Base-by-base conservation (phyloP, 352 stramenopile species). In the Pythium aphanidermatum region DNA sequence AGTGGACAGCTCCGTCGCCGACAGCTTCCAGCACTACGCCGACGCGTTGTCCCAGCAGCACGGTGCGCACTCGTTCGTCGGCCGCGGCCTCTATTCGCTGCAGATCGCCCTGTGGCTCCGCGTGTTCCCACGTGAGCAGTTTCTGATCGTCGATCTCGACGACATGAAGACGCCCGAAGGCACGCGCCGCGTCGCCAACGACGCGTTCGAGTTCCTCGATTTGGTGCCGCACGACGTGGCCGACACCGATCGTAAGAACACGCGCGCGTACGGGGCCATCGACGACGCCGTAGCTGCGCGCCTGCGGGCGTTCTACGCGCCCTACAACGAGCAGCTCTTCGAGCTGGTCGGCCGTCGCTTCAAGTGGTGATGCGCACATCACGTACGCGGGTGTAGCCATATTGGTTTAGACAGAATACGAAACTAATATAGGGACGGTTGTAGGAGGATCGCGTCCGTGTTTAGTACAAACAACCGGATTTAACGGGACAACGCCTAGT, bases 41-140 rank as follows among this genome's bases (percentile, higher is more conserved):
- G 56, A 77, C 44, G 49, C 44, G 12, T 51, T 83, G 9, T 61
- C 70, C 20, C 58, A 68, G 43, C 32, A 55, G 11, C 72, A 90
- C 42, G 80, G 77, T 33, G 61, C 63, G 6, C 88, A 97, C 63
- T 89, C 84, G 49, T 74, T 94, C 31, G 46, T 98, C 0, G 78
- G 74, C 8, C 74, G 93, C 24, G 93, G 93, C 0, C 60, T 97
- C 35, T 98, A 98, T 63, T 89, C 80, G 20, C 53, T 97, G 23
- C 89, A 98, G 60, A 64, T 97, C 40, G 60, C 78, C 41, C 68
- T 87, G 25, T 98, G 93, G 93, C 72, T 97, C 24, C 50, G 70
- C n/a, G 80, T 84, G 8, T 97, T 97, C 58, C 61, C 65, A 1
- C 64, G 59, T 23, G 68, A 96, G 20, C 77, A 92, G 31, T 70